Evolutionary conservation across 2,329 filamentous ascomycete species (phyloP).

Genomic region (Paracamarosporium sp.): DNA sequence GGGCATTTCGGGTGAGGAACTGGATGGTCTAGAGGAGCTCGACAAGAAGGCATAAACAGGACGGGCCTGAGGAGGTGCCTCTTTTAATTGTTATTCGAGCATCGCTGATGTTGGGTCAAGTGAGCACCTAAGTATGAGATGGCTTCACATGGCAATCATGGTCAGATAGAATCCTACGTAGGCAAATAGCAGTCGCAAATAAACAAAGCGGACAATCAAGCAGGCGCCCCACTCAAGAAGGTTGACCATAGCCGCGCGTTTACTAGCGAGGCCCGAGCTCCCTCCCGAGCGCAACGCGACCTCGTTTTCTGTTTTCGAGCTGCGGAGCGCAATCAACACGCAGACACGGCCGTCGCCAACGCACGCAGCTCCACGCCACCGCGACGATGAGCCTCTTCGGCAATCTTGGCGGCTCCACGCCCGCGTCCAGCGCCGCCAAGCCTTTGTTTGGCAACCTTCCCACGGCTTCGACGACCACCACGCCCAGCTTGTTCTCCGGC

Average conservation of each 20-base stretch:
- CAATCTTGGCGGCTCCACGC: conserved; percentile 35
- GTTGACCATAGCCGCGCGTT: conserved; percentile 14
- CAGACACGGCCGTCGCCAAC: conserved; percentile 20
- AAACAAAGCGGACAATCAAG: background rate
- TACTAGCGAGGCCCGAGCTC: conserved; percentile 13
- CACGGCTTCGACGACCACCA: conserved; percentile 28
- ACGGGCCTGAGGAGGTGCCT: too few relatives aligned
- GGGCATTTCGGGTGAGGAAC: background rate
- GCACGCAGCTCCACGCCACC: conserved; percentile 19
- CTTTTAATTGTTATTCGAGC: background rate
- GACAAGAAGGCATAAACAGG: background rate
- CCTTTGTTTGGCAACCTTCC: conserved; percentile 36
- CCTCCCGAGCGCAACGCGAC: conserved; percentile 31
- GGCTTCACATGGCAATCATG: background rate
- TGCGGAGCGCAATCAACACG: conserved; percentile 31
- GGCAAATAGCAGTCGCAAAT: background rate
- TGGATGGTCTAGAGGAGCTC: background rate
- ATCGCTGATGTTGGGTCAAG: background rate
- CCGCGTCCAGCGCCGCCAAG: conserved; percentile 31
- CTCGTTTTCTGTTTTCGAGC: conserved; percentile 30
- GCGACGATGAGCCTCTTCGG: conserved; percentile 43
- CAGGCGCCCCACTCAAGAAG: background rate
- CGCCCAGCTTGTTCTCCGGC: conserved; percentile 37
- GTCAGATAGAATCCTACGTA: background rate
- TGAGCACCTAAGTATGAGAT: conserved; percentile 1